A percentile compares a stretch with the other conserved stretches of the same genome.
Evolutionary conservation across 768 basidiomycete genomes (phyloP).

Genomic region (Lyophyllum atratum): DNA sequence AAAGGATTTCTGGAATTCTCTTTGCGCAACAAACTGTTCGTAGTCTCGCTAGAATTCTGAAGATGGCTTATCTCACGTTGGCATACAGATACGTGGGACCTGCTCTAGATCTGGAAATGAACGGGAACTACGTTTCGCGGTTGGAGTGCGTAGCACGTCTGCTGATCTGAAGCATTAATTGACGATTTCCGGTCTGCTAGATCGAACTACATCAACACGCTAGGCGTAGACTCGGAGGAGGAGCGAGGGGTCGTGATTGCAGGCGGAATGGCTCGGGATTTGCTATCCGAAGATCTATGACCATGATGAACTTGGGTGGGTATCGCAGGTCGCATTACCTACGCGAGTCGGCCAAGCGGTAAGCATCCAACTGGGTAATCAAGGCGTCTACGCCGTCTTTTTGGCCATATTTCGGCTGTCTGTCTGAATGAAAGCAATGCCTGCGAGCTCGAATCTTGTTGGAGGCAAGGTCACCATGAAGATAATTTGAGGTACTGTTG

Average conservation of each 20-base stretch:
- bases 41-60: not conserved
- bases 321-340: not conserved
- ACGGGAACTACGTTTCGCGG: slow-evolving; percentile 50
- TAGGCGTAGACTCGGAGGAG: slow-evolving; percentile 26
- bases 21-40: slow-evolving; percentile 47
- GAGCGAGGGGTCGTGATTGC: slow-evolving; percentile 33
- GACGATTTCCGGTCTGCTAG: slow-evolving; percentile 8
- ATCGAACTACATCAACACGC: slow-evolving; percentile 20
- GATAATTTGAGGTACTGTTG: too few species aligned
- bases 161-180: not conserved
- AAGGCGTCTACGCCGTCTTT: not conserved
- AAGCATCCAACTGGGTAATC: not conserved
- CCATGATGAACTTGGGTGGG: not conserved
- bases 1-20: slow-evolving; percentile 50
- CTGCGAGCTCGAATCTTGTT: too few species aligned
- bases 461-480: too few species aligned
- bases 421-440: not conserved
- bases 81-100: slow-evolving; percentile 46
- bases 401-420: not conserved
- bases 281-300: slow-evolving; percentile 21
- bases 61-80: not conserved
- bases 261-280: slow-evolving; percentile 35
- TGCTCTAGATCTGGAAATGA: slow-evolving; percentile 40
- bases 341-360: not conserved
- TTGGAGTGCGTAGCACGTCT: slow-evolving; percentile 38